Evolutionary conservation across 345 rosid species (phyloP), one percentile per base, ranked within the genome.

Genomic region (Eucalyptus dawsonii): DNA sequence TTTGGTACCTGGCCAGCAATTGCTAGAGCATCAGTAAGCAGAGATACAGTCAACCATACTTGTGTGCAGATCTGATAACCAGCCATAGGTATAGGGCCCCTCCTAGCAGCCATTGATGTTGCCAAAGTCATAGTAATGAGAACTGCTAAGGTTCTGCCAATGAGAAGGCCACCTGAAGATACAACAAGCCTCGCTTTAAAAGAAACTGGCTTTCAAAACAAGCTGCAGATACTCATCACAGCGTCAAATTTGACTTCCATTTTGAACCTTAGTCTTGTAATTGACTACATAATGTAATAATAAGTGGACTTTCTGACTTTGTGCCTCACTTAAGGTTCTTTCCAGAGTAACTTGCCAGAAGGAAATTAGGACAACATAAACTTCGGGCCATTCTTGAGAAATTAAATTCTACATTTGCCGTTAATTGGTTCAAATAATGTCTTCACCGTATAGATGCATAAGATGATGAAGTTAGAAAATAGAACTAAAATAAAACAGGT

Each of bases 1-100:
- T 69, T 50, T 62, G 58, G 67, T 91, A 96, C 99, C 99, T 97
- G 99, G 81, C 96, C 99, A 89, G 99, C 97, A 88, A 97, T 93
- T 89, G 99, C 99, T 91, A 97, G 93, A 88, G 99, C 99, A 93
- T 97, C 99, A 88, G 96, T 96, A 89, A 97, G 95, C 94, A 97
- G 90, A 90, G 99, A 97, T 54, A 97, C 92, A 8, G 99, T 94
- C 94, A 97, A 92, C 99, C 99, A 97, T 45, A 97, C 92, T 94
- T 96, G 94, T 89, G 96, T 91, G 91, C 98, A 95, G 88, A 97
- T 96, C 93, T 97, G 99, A 94, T 97, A 95, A 88, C 98, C 98
- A 91, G 99, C 98, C 99, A 97, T 97, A 50, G 93, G 96, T 91
- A 94, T 88, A 12, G 98, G 96, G 88, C 99, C 99, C 89, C 93